These are phyloP conservation scores for Crucibulum laeve DNA, from an alignment of 768 basidiomycete species.

Conservation along the genomic window DNA sequence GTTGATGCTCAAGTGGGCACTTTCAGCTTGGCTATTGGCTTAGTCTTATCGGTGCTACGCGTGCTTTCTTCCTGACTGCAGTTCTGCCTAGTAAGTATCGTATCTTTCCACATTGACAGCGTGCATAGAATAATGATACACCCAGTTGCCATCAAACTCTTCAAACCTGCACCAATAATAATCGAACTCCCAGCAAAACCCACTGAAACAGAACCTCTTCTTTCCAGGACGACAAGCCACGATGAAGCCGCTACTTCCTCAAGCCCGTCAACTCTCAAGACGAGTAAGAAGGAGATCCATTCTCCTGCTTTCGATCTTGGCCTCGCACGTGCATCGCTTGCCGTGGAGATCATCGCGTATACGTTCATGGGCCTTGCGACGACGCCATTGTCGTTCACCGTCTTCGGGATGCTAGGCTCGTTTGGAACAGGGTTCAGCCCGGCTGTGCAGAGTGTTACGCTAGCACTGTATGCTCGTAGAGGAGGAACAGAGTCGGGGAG, in stretches of 20 bases:
- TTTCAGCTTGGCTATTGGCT: slow-evolving; percentile 71
- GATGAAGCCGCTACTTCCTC: neutral
- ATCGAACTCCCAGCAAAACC: slow-evolving; percentile 14
- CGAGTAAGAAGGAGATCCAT: slow-evolving; percentile 26
- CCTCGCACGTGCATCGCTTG: slow-evolving; percentile 58
- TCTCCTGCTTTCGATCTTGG: slow-evolving; percentile 63
- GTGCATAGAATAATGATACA: neutral
- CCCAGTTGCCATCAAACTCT: slow-evolving; percentile 49
- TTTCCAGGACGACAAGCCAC: too few relatives aligned
- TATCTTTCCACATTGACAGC: neutral
- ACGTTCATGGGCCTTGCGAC: slow-evolving; percentile 43
- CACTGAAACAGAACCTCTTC: slow-evolving; percentile 25
- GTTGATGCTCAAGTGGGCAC: neutral
- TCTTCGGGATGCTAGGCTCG: slow-evolving; percentile 44
- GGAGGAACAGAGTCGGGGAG: slow-evolving; percentile 63
- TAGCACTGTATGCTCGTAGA: slow-evolving; percentile 56
- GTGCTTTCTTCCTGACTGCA: slow-evolving; percentile 51
- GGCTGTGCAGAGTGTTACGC: slow-evolving; percentile 64
- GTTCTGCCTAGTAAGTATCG: slow-evolving; percentile 58
- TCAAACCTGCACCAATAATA: slow-evolving; percentile 38
- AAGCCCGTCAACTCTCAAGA: neutral
- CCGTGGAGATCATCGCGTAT: slow-evolving; percentile 52
- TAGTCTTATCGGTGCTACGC: slow-evolving; percentile 44
- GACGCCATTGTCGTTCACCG: slow-evolving; percentile 45
- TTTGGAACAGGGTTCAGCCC: slow-evolving; percentile 64